These are phyloP conservation scores for Primulina eburnea DNA, from an alignment of 257 asterid genomes.

Conservation along the genomic window DNA sequence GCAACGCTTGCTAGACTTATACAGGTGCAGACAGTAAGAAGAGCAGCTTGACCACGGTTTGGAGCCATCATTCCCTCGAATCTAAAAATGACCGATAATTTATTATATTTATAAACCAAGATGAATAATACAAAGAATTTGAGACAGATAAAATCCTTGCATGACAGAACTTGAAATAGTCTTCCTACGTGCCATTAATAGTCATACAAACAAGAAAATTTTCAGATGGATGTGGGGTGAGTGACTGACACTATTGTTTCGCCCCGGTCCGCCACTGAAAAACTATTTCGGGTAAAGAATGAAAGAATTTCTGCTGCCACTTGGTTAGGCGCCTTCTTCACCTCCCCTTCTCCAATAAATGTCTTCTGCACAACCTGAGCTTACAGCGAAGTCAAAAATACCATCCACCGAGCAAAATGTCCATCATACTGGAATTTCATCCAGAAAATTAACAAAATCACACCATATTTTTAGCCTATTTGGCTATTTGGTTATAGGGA, in stretches of 20 bases:
- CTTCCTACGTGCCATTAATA: background rate
- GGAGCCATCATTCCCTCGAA: slow-evolving; percentile 96
- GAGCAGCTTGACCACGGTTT: slow-evolving; percentile 91
- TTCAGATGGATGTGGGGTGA: background rate
- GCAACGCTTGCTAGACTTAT: slow-evolving; percentile 24
- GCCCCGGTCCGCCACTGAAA: slow-evolving; percentile 69
- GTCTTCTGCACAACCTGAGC: slow-evolving; percentile 86
- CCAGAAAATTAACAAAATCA: too few relatives aligned
- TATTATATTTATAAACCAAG: background rate
- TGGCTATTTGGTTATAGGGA: too few relatives aligned
- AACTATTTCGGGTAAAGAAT: slow-evolving; percentile 83
- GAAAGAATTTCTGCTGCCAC: slow-evolving; percentile 90
- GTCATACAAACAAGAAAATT: too few relatives aligned
- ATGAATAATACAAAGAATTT: too few relatives aligned
- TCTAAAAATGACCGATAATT: slow-evolving; percentile 30
- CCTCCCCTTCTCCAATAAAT: slow-evolving; percentile 53
- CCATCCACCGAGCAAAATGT: too few relatives aligned
- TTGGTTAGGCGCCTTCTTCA: slow-evolving; percentile 52
- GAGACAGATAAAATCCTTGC: background rate
- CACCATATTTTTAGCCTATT: too few relatives aligned
- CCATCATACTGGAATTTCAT: too few relatives aligned
- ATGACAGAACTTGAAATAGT: background rate
- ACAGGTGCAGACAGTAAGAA: slow-evolving; percentile 87
- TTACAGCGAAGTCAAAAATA: too few relatives aligned
- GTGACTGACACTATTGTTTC: slow-evolving; percentile 79